Conservation (phyloP, 495 filamentous ascomycete genomes). For the Daldinia vernicosa region DNA sequence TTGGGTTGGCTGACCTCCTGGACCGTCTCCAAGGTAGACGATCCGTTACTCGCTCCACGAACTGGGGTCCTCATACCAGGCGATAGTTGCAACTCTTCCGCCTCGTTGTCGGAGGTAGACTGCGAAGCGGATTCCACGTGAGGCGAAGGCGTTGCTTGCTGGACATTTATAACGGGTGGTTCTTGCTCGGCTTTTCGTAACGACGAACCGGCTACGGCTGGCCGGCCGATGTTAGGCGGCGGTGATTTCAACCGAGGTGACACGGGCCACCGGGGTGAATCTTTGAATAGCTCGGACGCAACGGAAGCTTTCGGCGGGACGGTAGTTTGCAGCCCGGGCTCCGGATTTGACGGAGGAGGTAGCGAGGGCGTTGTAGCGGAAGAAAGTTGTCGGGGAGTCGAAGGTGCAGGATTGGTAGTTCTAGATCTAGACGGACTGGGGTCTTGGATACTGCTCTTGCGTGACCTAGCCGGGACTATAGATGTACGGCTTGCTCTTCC, state of each 20-base stretch:
- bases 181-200: constrained; percentile 59
- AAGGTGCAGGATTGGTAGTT: constrained; percentile 63
- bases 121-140: constrained; percentile 50
- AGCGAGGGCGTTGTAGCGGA: constrained; percentile 68
- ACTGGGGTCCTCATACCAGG: constrained; percentile 70
- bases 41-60: constrained; percentile 71
- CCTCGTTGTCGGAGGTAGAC: constrained; percentile 57
- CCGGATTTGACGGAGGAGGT: constrained; percentile 61
- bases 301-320: constrained; percentile 67
- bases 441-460: constrained; percentile 75
- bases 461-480: constrained; percentile 58
- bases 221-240: constrained; percentile 63
- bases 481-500: constrained; percentile 39
- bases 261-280: constrained; percentile 70
- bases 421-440: constrained; percentile 70
- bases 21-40: constrained; percentile 86
- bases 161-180: constrained; percentile 63
- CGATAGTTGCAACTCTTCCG: constrained; percentile 61
- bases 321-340: constrained; percentile 66
- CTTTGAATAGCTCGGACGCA: constrained; percentile 62
- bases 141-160: constrained; percentile 58
- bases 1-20: constrained; percentile 87
- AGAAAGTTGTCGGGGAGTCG: constrained; percentile 69
- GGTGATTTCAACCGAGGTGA: constrained; percentile 74
- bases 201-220: constrained; percentile 49